Evolutionary conservation across 1,139 yeast species (phyloP).

Genomic region (Pichia sp.): DNA sequence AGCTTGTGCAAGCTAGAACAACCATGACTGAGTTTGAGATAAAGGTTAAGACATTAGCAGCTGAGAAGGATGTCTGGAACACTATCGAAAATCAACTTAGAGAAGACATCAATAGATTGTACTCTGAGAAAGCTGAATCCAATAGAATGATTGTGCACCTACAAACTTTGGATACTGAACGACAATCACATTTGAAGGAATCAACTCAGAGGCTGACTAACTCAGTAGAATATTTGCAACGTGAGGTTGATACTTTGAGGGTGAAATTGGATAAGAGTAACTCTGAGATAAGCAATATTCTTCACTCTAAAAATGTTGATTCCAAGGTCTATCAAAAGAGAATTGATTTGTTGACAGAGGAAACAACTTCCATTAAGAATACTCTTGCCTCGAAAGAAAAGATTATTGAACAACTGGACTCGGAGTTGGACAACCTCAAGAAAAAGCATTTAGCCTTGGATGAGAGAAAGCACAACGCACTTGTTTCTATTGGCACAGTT

Average conservation of each 20-base stretch:
- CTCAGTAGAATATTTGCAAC: constrained; percentile 48
- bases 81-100: constrained; percentile 46
- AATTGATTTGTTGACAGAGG: constrained; percentile 49
- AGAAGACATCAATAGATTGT: constrained; percentile 46
- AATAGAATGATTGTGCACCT: constrained; percentile 55
- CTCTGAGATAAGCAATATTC: constrained; percentile 38
- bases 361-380: constrained; percentile 36
- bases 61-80: constrained; percentile 49
- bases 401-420: constrained; percentile 28
- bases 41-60: constrained; percentile 42
- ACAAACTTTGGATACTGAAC: constrained; percentile 54
- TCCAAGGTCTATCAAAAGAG: constrained; percentile 59
- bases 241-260: constrained; percentile 34
- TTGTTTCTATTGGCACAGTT: constrained; percentile 30
- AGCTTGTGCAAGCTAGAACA: constrained; percentile 39
- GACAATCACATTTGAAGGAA: constrained; percentile 48
- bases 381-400: constrained; percentile 38
- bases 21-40: constrained; percentile 33
- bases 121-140: constrained; percentile 54
- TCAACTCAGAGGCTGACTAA: constrained; percentile 42
- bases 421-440: constrained; percentile 20
- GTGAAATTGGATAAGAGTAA: constrained; percentile 45
- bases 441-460: constrained; percentile 25
- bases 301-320: constrained; percentile 50
- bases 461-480: constrained; percentile 30